A percentile compares a stretch with the other conserved stretches of the same genome.
phyloP scores from a whole-genome alignment of 495 filamentous ascomycete genomes.

The Penicillium flavigenum region DNA sequence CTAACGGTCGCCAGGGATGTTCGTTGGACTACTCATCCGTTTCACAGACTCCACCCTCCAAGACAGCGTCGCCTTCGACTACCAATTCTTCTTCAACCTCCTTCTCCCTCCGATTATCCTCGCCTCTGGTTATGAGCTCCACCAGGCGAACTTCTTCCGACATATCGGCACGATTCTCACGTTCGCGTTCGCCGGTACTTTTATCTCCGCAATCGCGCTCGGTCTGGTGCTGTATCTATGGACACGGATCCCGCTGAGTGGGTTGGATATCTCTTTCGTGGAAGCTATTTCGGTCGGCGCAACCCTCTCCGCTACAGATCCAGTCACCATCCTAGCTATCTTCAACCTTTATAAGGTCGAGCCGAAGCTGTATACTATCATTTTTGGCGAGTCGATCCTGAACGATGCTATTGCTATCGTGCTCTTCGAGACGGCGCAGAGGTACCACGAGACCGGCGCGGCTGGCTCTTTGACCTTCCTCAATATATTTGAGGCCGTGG shows the following conservation, averaged over 20 bases:
- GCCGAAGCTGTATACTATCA: slow-evolving; percentile 95
- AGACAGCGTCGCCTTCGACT: slow-evolving; percentile 89
- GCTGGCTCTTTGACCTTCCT: slow-evolving; percentile 63
- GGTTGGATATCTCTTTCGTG: slow-evolving; percentile 80
- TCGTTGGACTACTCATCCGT: slow-evolving; percentile 85
- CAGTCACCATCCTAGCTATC: slow-evolving; percentile 95
- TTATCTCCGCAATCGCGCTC: slow-evolving; percentile 92
- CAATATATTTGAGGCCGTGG: slow-evolving; percentile 84
- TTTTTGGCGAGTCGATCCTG: slow-evolving; percentile 96
- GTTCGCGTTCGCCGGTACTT: slow-evolving; percentile 97
- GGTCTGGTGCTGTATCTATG: slow-evolving; percentile 85
- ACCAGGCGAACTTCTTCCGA: slow-evolving; percentile 97
- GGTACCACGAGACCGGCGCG: slow-evolving; percentile 64
- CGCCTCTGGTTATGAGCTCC: slow-evolving; percentile 93
- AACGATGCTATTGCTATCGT: slow-evolving; percentile 99
- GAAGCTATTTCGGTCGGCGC: slow-evolving; percentile 95
- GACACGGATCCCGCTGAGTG: slow-evolving; percentile 81
- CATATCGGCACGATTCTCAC: slow-evolving; percentile 97
- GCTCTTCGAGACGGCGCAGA: slow-evolving; percentile 94
- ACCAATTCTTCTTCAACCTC: slow-evolving; percentile 99
- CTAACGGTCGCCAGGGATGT: slow-evolving; percentile 68
- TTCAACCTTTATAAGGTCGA: slow-evolving; percentile 99
- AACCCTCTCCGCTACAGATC: slow-evolving; percentile 93
- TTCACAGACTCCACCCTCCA: slow-evolving; percentile 78
- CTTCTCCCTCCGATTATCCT: slow-evolving; percentile 96